Evolutionary conservation across 495 filamentous ascomycete genomes (phyloP).

Genomic region (Hypoxylon fragiforme): DNA sequence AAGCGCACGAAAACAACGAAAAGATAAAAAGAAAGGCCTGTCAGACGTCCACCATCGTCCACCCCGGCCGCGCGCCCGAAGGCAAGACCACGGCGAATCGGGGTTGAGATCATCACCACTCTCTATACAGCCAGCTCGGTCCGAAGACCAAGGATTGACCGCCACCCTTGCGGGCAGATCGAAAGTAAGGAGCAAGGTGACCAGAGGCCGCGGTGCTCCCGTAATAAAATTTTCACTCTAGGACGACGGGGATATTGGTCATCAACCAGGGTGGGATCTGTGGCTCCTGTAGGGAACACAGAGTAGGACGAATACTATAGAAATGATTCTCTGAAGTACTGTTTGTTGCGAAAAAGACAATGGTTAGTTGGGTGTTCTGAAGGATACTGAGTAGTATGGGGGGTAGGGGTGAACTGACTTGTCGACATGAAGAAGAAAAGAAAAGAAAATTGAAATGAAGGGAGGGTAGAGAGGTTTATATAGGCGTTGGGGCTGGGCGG

Average conservation of each 20-base stretch:
- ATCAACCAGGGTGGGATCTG: constrained; percentile 67
- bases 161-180: constrained; percentile 56
- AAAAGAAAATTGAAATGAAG: constrained; percentile 18
- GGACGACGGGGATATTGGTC: constrained; percentile 61
- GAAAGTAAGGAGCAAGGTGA: constrained; percentile 46
- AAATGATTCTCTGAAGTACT: constrained; percentile 65
- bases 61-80: constrained; percentile 59
- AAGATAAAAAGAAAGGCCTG: constrained; percentile 51
- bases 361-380: constrained; percentile 9
- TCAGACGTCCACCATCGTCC: constrained; percentile 67
- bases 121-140: constrained; percentile 53
- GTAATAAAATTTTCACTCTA: constrained; percentile 57
- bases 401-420: constrained; percentile 23
- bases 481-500: constrained; percentile 21
- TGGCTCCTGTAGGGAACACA: constrained; percentile 75
- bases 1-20: constrained; percentile 51
- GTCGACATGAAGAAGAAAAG: constrained; percentile 41
- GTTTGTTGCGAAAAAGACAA: neutral
- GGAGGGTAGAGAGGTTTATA: constrained; percentile 31
- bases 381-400: neutral
- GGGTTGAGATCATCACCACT: constrained; percentile 69
- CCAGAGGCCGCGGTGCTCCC: constrained; percentile 30
- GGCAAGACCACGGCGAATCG: constrained; percentile 50
- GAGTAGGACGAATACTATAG: constrained; percentile 82
- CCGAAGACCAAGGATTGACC: constrained; percentile 39